Percentiles rank a stretch among this genome's conserved stretches.
Evolutionary conservation across 768 basidiomycete genomes (phyloP).

Genomic region (Mycena indigotica): DNA sequence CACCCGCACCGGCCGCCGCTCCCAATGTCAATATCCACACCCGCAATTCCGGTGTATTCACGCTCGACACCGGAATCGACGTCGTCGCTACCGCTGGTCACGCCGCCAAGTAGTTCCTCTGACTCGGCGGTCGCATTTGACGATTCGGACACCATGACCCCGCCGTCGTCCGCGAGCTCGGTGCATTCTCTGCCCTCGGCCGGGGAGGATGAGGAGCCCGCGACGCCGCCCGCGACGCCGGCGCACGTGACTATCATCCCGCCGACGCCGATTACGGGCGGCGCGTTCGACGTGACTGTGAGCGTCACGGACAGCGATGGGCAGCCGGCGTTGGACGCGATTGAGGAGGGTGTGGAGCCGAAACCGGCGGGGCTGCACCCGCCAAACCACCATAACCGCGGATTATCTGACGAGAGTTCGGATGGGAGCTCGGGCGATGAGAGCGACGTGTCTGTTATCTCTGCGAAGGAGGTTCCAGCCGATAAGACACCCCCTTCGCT

Average conservation of each 20-base stretch:
- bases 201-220: neutral
- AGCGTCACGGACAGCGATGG: neutral
- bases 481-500: conserved; percentile 3
- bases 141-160: conserved; percentile 17
- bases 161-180: conserved; percentile 20
- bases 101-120: conserved; percentile 20
- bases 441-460: conserved; percentile 38
- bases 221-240: conserved; percentile 16
- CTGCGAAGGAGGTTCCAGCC: conserved; percentile 32
- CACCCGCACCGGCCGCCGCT: conserved; percentile 30
- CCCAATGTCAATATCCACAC: conserved; percentile 44
- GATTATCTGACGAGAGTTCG: conserved; percentile 26
- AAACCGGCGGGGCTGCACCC: conserved; percentile 14
- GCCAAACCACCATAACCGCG: conserved; percentile 19
- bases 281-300: conserved; percentile 1
- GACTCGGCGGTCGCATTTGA: conserved; percentile 18
- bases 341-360: conserved; percentile 7
- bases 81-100: conserved; percentile 38
- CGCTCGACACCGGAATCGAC: conserved; percentile 35
- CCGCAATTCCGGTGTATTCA: conserved; percentile 39
- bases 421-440: conserved; percentile 47
- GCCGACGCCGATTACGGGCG: conserved; percentile 12
- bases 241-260: conserved; percentile 18
- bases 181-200: conserved; percentile 12
- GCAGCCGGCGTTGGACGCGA: conserved; percentile 5